Evolutionary conservation across 495 filamentous ascomycete genomes (phyloP).

Genomic region (Penicillium turbatum): DNA sequence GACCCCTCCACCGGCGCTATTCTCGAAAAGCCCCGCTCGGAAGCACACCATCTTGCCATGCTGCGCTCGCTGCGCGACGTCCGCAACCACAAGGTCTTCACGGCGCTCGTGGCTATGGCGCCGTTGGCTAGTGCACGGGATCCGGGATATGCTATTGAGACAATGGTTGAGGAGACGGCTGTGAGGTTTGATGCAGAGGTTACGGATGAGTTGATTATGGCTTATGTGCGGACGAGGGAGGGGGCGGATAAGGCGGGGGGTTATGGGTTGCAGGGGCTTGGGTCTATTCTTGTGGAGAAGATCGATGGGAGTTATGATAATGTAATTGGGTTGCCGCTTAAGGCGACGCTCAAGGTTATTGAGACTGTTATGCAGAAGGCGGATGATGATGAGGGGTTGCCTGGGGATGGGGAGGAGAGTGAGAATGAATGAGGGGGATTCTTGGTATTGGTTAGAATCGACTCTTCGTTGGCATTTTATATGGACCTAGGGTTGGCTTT

Average conservation of each 20-base stretch:
- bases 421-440: slow-evolving; percentile 20
- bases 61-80: slow-evolving; percentile 72
- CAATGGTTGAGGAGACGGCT: slow-evolving; percentile 78
- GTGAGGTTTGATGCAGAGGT: slow-evolving; percentile 73
- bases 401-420: slow-evolving; percentile 25
- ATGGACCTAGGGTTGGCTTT: background rate
- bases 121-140: slow-evolving; percentile 69
- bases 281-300: slow-evolving; percentile 77
- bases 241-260: slow-evolving; percentile 95
- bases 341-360: slow-evolving; percentile 73
- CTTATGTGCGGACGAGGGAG: slow-evolving; percentile 87
- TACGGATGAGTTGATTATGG: slow-evolving; percentile 76
- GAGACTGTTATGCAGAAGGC: slow-evolving; percentile 67
- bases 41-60: slow-evolving; percentile 80
- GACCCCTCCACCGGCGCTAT: slow-evolving; percentile 58
- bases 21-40: slow-evolving; percentile 81
- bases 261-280: slow-evolving; percentile 88
- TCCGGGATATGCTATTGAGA: slow-evolving; percentile 82
- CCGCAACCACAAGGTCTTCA: slow-evolving; percentile 70
- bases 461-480: background rate
- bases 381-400: slow-evolving; percentile 50
- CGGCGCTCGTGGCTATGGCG: slow-evolving; percentile 74
- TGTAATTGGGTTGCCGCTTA: slow-evolving; percentile 88
- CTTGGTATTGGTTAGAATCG: background rate
- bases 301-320: slow-evolving; percentile 92